Base-by-base conservation (phyloP, 805 yeast genomes). In the Ogataea pini region DNA sequence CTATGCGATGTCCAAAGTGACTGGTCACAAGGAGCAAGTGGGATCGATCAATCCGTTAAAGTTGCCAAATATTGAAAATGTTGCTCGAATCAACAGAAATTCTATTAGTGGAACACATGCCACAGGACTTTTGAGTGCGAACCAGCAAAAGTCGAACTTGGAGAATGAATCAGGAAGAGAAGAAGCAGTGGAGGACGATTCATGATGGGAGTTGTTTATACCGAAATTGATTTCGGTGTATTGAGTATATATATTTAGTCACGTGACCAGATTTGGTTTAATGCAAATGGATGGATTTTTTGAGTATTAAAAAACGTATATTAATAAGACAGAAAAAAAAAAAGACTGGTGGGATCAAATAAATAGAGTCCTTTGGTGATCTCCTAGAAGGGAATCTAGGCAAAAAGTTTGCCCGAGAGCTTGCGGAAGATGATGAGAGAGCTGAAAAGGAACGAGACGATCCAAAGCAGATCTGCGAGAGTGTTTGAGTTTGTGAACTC, bases 1-100 rank as follows among this genome's bases (percentile, higher is more conserved):
- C 68, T 90, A 90, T 67, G 96, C 96, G 9, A 78, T 90, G 77
- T 86, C 82, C 57, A 83, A 75, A 64, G 87, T 83, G 3, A 51
- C 58, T 2, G 89, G 89, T 7, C 72, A 73, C 10, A 67, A 58
- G 36, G 61, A 57, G 36, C 62, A 59, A 42, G 64, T 61, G 20
- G 69, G 69, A 2, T 56, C 63, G 1, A 54, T 64, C 56, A 48
- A 70, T 58, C 58, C 69, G 1, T 59, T 78, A 62, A 71, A 70
- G 40, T 76, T 74, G 49, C 83, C 83, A 3, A 76, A 77, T 50
- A 80, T 81, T 36, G 85, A 80, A 55, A 74, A 77, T 61, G 82
- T 82, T 42, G 77, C 79, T 49, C 77, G 82, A 59, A 79, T 82
- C 51, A 80, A 77, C 62, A 70, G 85, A 55, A 80, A 78, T 60